Percentiles rank a stretch among this genome's conserved stretches.
Conservation (phyloP, 2,329 filamentous ascomycete species). For the Phialophora verrucosa region DNA sequence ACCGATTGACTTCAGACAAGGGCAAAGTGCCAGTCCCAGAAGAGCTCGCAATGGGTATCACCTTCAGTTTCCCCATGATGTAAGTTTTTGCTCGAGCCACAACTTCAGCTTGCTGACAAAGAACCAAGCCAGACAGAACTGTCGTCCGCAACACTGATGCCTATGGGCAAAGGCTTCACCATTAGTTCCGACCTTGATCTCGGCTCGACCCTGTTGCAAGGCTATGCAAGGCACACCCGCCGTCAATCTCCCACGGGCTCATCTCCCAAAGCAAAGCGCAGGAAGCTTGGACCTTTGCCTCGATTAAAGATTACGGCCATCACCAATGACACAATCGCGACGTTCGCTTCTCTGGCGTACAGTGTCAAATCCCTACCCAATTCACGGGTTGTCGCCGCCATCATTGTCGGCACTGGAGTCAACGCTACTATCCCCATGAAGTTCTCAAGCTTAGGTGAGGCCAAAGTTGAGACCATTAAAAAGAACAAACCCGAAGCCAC, state of each 20-base stretch:
- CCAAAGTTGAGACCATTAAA: conserved; percentile 63
- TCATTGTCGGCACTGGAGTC: conserved; percentile 81
- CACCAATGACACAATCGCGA: conserved; percentile 81
- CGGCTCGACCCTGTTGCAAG: conserved; percentile 59
- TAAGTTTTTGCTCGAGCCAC: conserved; percentile 40
- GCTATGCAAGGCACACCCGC: conserved; percentile 60
- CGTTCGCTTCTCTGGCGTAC: conserved; percentile 77
- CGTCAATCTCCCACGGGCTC: conserved; percentile 42
- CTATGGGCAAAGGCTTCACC: conserved; percentile 64
- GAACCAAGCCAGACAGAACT: conserved; percentile 56
- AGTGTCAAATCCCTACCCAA: conserved; percentile 65
- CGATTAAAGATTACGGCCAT: conserved; percentile 75
- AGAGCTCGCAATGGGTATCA: conserved; percentile 57
- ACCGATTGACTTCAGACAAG: conserved; percentile 51
- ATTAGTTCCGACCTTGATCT: conserved; percentile 62
- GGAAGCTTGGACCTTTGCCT: conserved; percentile 59
- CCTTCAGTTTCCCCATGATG: conserved; percentile 59
- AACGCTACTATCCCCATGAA: conserved; percentile 80
- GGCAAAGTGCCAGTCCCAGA: conserved; percentile 49
- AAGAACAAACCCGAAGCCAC: conserved; percentile 57
- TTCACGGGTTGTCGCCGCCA: conserved; percentile 74
- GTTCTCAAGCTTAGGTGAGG: conserved; percentile 65
- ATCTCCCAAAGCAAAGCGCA: conserved; percentile 52
- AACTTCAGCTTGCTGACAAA: conserved; percentile 24
- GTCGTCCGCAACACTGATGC: conserved; percentile 61